phyloP scores from a whole-genome alignment of 768 basidiomycete genomes.

The Leccinellum rugosiceps region DNA sequence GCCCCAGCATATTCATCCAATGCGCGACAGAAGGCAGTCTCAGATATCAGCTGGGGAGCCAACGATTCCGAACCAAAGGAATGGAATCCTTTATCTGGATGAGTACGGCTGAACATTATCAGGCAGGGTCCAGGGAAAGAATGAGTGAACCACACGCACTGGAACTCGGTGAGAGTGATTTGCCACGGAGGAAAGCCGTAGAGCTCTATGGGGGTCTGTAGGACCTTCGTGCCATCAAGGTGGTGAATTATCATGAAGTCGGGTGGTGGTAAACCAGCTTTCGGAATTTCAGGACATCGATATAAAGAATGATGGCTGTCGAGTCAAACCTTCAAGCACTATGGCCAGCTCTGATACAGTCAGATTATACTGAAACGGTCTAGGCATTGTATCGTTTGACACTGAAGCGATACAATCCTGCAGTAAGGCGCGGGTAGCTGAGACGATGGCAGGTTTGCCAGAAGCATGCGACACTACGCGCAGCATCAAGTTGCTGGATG shows the following conservation, averaged over 20 bases:
- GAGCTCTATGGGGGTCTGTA: conserved; percentile 54
- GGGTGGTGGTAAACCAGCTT: conserved; percentile 55
- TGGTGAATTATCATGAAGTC: conserved; percentile 78
- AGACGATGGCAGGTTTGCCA: conserved; percentile 63
- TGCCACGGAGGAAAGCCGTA: conserved; percentile 86
- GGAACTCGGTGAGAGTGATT: conserved; percentile 74
- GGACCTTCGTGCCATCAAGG: conserved; percentile 37
- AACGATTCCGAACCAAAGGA: not conserved
- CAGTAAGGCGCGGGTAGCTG: conserved; percentile 47
- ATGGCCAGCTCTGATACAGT: conserved; percentile 45
- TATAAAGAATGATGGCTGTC: not conserved
- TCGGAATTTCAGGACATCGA: conserved; percentile 37
- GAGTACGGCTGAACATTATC: conserved; percentile 18
- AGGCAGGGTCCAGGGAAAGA: conserved; percentile 4
- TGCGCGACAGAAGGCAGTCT: conserved; percentile 61
- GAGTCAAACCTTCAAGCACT: conserved; percentile 55
- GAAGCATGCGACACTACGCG: conserved; percentile 56
- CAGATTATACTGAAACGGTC: conserved; percentile 30
- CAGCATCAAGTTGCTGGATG: conserved; percentile 38
- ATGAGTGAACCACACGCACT: conserved; percentile 43
- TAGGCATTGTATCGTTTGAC: not conserved
- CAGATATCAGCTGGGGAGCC: conserved; percentile 37
- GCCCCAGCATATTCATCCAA: conserved; percentile 70
- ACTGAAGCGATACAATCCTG: conserved; percentile 14
- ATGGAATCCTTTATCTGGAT: conserved; percentile 11